phyloP scores from a whole-genome alignment of 2,329 filamentous ascomycete genomes.

The Arthrobotrys musiformis region DNA sequence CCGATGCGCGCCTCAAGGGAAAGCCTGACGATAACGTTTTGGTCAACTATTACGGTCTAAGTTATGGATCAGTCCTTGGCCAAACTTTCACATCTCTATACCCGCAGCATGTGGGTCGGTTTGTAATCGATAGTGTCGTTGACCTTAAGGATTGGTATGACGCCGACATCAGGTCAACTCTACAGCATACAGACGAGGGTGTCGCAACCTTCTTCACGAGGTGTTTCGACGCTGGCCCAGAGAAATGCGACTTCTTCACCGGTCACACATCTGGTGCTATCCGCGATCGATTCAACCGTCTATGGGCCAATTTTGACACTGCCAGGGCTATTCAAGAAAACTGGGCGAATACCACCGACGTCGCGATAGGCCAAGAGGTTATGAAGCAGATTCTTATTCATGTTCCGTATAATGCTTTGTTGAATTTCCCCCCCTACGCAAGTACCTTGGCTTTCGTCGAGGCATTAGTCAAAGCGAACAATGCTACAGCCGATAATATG shows the following conservation, averaged over 20 bases:
- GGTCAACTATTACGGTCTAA: conserved; percentile 65
- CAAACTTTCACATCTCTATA: conserved; percentile 64
- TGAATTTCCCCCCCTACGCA: conserved; percentile 24
- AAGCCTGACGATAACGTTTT: conserved; percentile 58
- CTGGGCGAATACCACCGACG: conserved; percentile 57
- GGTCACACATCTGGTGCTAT: conserved; percentile 62
- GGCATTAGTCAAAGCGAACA: conserved; percentile 7
- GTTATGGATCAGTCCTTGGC: conserved; percentile 66
- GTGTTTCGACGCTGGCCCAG: conserved; percentile 64
- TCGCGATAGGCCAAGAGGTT: conserved; percentile 18
- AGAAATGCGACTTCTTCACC: conserved; percentile 62
- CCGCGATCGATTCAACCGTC: conserved; percentile 58
- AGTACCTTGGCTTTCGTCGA: conserved; percentile 28
- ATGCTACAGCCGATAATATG: conserved; percentile 18
- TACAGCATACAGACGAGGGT: conserved; percentile 65
- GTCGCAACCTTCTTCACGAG: conserved; percentile 65
- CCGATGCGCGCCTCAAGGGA: conserved; percentile 39
- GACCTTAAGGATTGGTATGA: conserved; percentile 62
- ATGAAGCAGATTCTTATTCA: conserved; percentile 25
- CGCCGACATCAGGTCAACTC: conserved; percentile 61
- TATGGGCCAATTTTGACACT: conserved; percentile 56
- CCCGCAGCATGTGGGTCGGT: conserved; percentile 61
- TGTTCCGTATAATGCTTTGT: conserved; percentile 26
- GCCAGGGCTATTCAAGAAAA: conserved; percentile 41
- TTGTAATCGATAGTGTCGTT: conserved; percentile 66